Conservation (phyloP, 805 yeast species). For the Ogataea polymorpha region DNA sequence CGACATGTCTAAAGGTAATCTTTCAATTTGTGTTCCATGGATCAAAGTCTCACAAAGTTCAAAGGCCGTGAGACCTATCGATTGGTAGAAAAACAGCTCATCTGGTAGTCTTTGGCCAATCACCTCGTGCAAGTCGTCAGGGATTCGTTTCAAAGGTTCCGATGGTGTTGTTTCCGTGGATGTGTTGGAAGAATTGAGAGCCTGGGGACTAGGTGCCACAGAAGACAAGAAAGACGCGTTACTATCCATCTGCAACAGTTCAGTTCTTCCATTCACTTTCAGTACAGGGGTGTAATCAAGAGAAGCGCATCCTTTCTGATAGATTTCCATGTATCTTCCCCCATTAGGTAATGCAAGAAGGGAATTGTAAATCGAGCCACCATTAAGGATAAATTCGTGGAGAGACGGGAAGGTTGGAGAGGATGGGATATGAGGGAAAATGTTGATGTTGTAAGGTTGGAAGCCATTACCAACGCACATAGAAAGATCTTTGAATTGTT, state of each 20-base stretch:
- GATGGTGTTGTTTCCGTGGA: constrained; percentile 12
- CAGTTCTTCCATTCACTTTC: constrained; percentile 65
- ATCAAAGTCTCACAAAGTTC: constrained; percentile 65
- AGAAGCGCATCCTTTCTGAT: constrained; percentile 66
- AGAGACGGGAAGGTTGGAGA: constrained; percentile 28
- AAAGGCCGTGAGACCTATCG: constrained; percentile 68
- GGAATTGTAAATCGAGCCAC: constrained; percentile 47
- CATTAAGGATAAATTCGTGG: constrained; percentile 34
- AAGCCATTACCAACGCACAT: constrained; percentile 75
- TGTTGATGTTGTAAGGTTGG: constrained; percentile 61
- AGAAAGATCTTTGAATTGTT: constrained; percentile 72
- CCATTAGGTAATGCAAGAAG: constrained; percentile 43
- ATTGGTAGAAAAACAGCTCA: constrained; percentile 77
- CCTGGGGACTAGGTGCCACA: constrained; percentile 15
- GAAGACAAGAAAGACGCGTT: constrained; percentile 19
- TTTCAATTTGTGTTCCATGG: constrained; percentile 58
- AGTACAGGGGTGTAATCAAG: constrained; percentile 73
- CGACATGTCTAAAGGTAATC: constrained; percentile 66
- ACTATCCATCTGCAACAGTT: constrained; percentile 39
- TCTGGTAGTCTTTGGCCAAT: constrained; percentile 84
- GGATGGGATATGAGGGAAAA: constrained; percentile 40
- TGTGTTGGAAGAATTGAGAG: constrained; percentile 7
- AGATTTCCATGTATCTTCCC: constrained; percentile 44
- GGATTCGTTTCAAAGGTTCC: constrained; percentile 40
- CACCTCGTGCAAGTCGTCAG: constrained; percentile 77